Conservation (phyloP, 2,329 filamentous ascomycete genomes). For the Chaetomium sp. region DNA sequence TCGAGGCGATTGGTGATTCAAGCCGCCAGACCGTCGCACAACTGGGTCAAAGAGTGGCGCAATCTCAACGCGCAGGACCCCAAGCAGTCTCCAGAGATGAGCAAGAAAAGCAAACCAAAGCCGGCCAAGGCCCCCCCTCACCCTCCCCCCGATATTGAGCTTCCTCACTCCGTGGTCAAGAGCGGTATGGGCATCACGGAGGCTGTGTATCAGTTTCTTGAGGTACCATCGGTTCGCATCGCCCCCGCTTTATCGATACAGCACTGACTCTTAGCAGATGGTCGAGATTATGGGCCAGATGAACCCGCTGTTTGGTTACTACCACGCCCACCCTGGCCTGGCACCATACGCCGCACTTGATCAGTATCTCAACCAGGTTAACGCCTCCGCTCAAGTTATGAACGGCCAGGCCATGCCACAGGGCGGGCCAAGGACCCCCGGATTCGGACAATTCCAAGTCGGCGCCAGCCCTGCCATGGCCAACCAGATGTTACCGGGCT, state of each 20-base stretch:
- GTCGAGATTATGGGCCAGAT: constrained; percentile 68
- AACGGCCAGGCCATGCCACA: constrained; percentile 55
- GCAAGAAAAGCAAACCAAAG: constrained; percentile 64
- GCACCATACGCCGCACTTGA: constrained; percentile 62
- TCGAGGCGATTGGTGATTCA: constrained; percentile 67
- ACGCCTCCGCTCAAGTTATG: constrained; percentile 42
- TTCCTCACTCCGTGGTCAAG: constrained; percentile 62
- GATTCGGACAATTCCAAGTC: constrained; percentile 60
- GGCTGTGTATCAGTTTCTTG: constrained; percentile 64
- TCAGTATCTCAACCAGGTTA: constrained; percentile 59
- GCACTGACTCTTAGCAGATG: constrained; percentile 49
- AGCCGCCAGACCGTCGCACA: constrained; percentile 62
- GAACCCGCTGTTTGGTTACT: constrained; percentile 64
- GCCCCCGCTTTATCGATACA: background rate
- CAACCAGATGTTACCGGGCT: constrained; percentile 64
- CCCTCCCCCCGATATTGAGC: constrained; percentile 61
- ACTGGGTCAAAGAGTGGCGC: constrained; percentile 68
- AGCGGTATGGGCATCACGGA: constrained; percentile 60
- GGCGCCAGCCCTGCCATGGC: constrained; percentile 61
- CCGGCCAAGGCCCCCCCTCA: constrained; percentile 61
- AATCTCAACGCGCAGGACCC: constrained; percentile 59
- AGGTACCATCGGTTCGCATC: constrained; percentile 46
- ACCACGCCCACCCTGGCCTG: constrained; percentile 56
- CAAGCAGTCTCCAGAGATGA: constrained; percentile 66
- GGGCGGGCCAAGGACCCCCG: constrained; percentile 54